Conservation (phyloP, 1,139 yeast species). For the Diutina pseudorugosa region DNA sequence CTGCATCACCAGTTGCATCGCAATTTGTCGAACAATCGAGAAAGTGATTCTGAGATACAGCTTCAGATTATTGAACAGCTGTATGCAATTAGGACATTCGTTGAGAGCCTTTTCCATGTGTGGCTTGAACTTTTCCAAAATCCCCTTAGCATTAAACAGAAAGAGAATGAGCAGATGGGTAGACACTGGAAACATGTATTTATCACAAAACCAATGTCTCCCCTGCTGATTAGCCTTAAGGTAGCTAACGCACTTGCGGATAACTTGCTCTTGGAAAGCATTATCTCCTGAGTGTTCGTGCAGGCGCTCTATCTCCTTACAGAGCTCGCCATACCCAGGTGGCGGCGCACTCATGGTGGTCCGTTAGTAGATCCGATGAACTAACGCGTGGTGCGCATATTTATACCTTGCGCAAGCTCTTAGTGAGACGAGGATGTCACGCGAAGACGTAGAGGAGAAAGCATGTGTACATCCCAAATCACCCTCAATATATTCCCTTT, state of each 20-base stretch:
- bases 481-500: too few relatives aligned
- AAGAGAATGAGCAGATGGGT: conserved; percentile 45
- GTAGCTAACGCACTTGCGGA: conserved; percentile 3
- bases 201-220: conserved; percentile 3
- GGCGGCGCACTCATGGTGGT: conserved; percentile 4
- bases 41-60: conserved; percentile 40
- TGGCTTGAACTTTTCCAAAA: conserved; percentile 23
- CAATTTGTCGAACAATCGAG: conserved; percentile 36
- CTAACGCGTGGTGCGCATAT: neutral
- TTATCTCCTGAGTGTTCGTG: neutral
- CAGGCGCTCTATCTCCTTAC: conserved; percentile 1
- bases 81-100: conserved; percentile 40
- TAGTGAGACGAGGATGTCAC: neutral
- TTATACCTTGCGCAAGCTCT: neutral
- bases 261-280: conserved; percentile 4
- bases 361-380: neutral
- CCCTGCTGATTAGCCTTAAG: neutral
- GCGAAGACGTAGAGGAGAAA: too few relatives aligned
- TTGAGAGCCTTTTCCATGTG: conserved; percentile 25
- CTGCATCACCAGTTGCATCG: conserved; percentile 32
- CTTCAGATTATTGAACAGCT: conserved; percentile 40
- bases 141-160: conserved; percentile 37
- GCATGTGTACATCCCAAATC: neutral
- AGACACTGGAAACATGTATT: conserved; percentile 22
- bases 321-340: conserved; percentile 4